phyloP scores from a whole-genome alignment of 2,329 filamentous ascomycete species.

The Pseudocercospora ulei region DNA sequence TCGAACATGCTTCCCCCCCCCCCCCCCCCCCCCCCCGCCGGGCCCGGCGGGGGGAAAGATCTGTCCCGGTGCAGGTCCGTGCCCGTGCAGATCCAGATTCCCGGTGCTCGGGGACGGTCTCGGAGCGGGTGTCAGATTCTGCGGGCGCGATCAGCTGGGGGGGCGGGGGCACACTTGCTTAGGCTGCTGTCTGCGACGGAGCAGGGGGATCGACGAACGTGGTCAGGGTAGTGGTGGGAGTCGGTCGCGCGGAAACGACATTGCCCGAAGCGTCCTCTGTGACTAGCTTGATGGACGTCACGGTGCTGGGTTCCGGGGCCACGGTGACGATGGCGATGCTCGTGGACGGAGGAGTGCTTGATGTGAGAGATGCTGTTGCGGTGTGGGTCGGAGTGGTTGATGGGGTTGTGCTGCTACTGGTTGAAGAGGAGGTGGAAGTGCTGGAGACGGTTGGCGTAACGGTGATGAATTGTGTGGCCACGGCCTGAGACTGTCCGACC shows the following conservation, averaged over 20 bases:
- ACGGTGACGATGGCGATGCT: constrained; percentile 16
- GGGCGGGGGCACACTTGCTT: too few species aligned
- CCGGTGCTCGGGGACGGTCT: too few species aligned
- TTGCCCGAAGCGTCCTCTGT: constrained; percentile 19
- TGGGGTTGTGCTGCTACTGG: constrained; percentile 8
- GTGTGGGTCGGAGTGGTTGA: constrained; percentile 10
- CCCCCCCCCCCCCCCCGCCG: too few species aligned
- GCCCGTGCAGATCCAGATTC: too few species aligned
- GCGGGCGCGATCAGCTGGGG: too few species aligned
- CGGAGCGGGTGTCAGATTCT: too few species aligned
- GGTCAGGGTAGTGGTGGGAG: constrained; percentile 12
- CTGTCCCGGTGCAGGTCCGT: too few species aligned
- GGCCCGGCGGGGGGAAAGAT: too few species aligned
- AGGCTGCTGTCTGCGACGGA: not conserved
- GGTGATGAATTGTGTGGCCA: constrained; percentile 11
- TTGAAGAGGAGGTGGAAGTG: constrained; percentile 9
- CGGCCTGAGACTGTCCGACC: constrained; percentile 11
- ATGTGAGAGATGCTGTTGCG: constrained; percentile 12
- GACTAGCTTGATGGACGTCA: constrained; percentile 20
- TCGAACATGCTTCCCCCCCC: too few species aligned
- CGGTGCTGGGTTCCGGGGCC: constrained; percentile 17
- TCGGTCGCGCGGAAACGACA: constrained; percentile 6
- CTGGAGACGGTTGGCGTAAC: constrained; percentile 3
- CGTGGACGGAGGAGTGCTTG: not conserved
- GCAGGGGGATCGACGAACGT: constrained; percentile 13